Evolutionary conservation across 805 yeast species (phyloP), one percentile per base, ranked within the genome.

Genomic region (Isabelozyma heimii): DNA sequence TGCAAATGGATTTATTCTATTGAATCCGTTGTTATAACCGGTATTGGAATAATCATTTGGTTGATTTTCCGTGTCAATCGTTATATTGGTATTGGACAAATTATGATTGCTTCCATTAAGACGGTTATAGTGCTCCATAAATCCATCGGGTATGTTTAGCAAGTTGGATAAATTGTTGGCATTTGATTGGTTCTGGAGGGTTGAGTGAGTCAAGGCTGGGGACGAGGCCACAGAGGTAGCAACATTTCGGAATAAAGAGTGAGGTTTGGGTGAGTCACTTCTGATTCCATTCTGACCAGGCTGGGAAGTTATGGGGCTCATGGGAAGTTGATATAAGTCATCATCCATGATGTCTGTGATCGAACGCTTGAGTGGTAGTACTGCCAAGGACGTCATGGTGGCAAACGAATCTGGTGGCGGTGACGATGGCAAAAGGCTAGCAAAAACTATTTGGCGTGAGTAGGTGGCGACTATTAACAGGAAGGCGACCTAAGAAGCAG

Each of bases 331-430:
- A 53, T 80, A 81, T 28, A 82, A 65, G 51, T 82, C 87, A 47
- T 82, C 86, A 52, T 82, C 86, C 75, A 81, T 74, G 16, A 81
- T 77, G 52, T 81, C 85, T 14, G 82, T 78, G 47, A 80, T 61
- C 16, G 85, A 72, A 55, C 82, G 76, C 60, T 79, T 77, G 39
- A 79, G 66, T 24, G 84, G 85, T 50, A 77, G 71, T 17, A 69
- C 63, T n/a, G 80, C 77, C 47, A 74, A 60, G 13, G 83, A 78
- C 17, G 82, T 71, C 82, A 78, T 78, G 14, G 37, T 33, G 37
- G 37, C 37, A 33, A 33, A 33, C 14, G 37, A n/a, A 13, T 33
- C 14, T 20, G 24, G 24, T 20, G 24, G 24, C 24, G 24, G 24
- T 20, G 24, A 20, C 24, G 4, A n/a, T 33, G 37, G 37, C 37